These are phyloP conservation scores for Aaosphaeria pasadenensis DNA, from an alignment of 2,329 filamentous ascomycete genomes.

Conservation along the genomic window DNA sequence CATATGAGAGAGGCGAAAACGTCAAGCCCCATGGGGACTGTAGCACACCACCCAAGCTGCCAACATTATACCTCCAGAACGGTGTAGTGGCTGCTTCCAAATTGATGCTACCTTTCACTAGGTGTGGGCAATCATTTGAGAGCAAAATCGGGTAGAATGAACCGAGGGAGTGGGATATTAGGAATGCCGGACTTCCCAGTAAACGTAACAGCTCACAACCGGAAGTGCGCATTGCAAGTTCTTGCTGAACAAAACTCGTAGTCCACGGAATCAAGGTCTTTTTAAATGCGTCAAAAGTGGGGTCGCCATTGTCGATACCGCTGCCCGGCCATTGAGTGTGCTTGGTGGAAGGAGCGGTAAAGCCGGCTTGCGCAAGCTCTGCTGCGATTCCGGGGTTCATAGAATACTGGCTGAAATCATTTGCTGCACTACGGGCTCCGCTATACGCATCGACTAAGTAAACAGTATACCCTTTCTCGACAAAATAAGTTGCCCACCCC, in stretches of 20 bases:
- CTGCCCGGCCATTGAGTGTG: slow-evolving; percentile 45
- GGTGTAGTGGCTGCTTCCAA: slow-evolving; percentile 41
- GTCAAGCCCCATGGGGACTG: slow-evolving; percentile 18
- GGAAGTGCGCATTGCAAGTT: slow-evolving; percentile 20
- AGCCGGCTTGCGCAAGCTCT: slow-evolving; percentile 17
- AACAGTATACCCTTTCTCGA: slow-evolving; percentile 45
- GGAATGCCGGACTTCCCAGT: slow-evolving; percentile 36
- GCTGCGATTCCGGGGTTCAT: slow-evolving; percentile 8
- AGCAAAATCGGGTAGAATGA: slow-evolving; percentile 45
- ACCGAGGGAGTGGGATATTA: slow-evolving; percentile 52
- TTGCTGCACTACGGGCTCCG: slow-evolving; percentile 44
- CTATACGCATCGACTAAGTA: slow-evolving; percentile 48
- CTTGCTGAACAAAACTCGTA: slow-evolving; percentile 42
- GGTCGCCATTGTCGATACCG: slow-evolving; percentile 39
- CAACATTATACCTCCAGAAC: slow-evolving; percentile 5
- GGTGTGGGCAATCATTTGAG: slow-evolving; percentile 48
- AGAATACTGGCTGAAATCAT: slow-evolving; percentile 14
- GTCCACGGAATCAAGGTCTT: slow-evolving; percentile 32
- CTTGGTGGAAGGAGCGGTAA: slow-evolving; percentile 36
- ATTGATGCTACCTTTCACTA: slow-evolving; percentile 49
- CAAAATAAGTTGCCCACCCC: slow-evolving; percentile 49
- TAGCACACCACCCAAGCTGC: slow-evolving; percentile 9
- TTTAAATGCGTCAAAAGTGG: slow-evolving; percentile 48
- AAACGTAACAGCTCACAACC: neutral
- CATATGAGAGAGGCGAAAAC: slow-evolving; percentile 2